Evolutionary conservation across 345 rosid genomes (phyloP), one percentile per base, ranked within the genome.

Genomic region (Hibiscus tridactylites): DNA sequence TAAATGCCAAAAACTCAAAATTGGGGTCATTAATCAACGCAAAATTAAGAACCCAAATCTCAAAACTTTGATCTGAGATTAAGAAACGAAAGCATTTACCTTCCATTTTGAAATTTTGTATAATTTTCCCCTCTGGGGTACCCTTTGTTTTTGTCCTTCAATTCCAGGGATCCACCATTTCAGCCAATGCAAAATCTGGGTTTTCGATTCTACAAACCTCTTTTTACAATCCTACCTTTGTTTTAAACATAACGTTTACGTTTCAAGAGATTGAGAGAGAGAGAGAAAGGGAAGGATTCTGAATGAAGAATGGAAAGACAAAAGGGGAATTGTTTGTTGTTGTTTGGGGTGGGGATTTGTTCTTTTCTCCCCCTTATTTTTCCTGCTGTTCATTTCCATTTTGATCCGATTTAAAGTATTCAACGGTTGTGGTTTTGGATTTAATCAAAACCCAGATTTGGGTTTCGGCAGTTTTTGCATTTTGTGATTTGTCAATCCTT

Each of bases 31-130:
- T 29, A 52, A 70, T n/a, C 37, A 33, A 33, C 6, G 5, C 44
- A 26, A 66, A 68, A 28, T 1, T 0, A 12, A 19, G 65, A 5
- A 35, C 68, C 61, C 72, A 47, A 49, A 37, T 76, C 61, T 24
- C 63, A 7, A 61, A 70, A 61, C 26, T 47, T 52, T 28, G 71
- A 76, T 70, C 71, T 37, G 29, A 68, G 68, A 71, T 57, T 47
- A 70, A 56, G 61, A 61, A 46, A 35, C 44, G 15, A 71, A n/a
- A 50, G 39, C 35, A 53, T 28, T 65, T 70, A 84, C 84, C 88
- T 82, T 76, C 84, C 88, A 84, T 74, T 16, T 31, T 39, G 9
- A 39, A 39, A 39, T 33, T 19, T 6, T 39, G 52, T 52, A 2
- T 29, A 54, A 47, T 65, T 68, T 59, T 57, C 61, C 46, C 6